These are phyloP conservation scores for Lepraria neglecta DNA, from an alignment of 495 filamentous ascomycete species.

Conservation along the genomic window DNA sequence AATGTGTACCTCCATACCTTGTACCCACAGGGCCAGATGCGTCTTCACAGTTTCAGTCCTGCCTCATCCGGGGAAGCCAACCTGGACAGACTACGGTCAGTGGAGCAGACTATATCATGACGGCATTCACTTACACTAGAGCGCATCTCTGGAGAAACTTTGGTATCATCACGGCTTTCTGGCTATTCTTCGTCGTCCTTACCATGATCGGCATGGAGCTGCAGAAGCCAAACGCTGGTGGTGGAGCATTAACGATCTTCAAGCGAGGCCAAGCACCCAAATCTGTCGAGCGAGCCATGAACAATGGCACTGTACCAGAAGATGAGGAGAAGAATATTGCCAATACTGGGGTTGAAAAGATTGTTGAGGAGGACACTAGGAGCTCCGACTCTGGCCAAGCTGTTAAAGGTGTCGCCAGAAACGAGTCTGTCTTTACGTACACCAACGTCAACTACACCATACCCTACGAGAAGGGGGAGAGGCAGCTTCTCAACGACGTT, in stretches of 20 bases:
- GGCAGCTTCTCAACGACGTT: slow-evolving; percentile 54
- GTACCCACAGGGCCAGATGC: slow-evolving; percentile 58
- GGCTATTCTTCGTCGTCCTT: slow-evolving; percentile 46
- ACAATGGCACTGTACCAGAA: slow-evolving; percentile 31
- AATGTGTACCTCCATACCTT: slow-evolving; percentile 50
- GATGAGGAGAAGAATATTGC: slow-evolving; percentile 45
- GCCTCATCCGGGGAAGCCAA: slow-evolving; percentile 51
- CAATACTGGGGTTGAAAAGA: slow-evolving; percentile 26
- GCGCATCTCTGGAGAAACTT: slow-evolving; percentile 59
- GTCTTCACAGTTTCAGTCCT: slow-evolving; percentile 50
- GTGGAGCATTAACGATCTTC: slow-evolving; percentile 63
- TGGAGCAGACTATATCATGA: slow-evolving; percentile 48
- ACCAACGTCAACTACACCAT: slow-evolving; percentile 72
- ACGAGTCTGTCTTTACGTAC: slow-evolving; percentile 68
- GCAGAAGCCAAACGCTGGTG: slow-evolving; percentile 65
- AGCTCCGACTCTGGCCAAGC: slow-evolving; percentile 23
- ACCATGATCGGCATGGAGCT: slow-evolving; percentile 61
- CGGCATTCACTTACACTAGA: slow-evolving; percentile 49
- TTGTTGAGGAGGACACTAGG: slow-evolving; percentile 28
- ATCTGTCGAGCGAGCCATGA: slow-evolving; percentile 44
- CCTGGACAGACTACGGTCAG: slow-evolving; percentile 46
- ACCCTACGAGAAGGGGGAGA: slow-evolving; percentile 53
- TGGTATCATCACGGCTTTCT: slow-evolving; percentile 54
- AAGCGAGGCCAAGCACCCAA: slow-evolving; percentile 55
- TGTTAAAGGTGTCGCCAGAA: slow-evolving; percentile 47